These are phyloP conservation scores for Saturnispora serradocipensis DNA, from an alignment of 805 yeast species.

Conservation along the genomic window DNA sequence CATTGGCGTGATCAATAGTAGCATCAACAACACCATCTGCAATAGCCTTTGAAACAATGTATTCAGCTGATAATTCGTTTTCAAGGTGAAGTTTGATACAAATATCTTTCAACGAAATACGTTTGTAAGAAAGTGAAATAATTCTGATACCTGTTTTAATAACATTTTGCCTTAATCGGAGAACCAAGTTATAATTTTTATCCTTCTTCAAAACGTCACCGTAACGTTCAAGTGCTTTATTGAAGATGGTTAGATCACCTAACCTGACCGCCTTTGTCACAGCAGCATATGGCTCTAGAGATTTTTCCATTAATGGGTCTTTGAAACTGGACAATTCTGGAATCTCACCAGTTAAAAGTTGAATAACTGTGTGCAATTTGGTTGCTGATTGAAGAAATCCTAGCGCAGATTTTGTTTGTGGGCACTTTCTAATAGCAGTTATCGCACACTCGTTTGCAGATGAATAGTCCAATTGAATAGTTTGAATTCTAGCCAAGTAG, in stretches of 20 bases:
- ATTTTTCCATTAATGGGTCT: slow-evolving; percentile 47
- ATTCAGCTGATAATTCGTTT: slow-evolving; percentile 92
- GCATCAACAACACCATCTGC: slow-evolving; percentile 98
- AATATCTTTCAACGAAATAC: slow-evolving; percentile 85
- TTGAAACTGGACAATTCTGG: slow-evolving; percentile 82
- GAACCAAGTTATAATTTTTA: slow-evolving; percentile 73
- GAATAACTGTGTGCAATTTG: slow-evolving; percentile 80
- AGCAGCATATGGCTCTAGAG: slow-evolving; percentile 73
- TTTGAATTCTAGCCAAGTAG: slow-evolving; percentile 82
- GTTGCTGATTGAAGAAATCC: slow-evolving; percentile 89
- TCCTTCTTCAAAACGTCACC: slow-evolving; percentile 59
- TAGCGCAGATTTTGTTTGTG: slow-evolving; percentile 73
- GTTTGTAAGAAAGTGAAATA: slow-evolving; percentile 82
- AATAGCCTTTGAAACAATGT: slow-evolving; percentile 92
- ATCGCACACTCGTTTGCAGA: slow-evolving; percentile 83
- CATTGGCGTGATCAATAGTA: slow-evolving; percentile 78
- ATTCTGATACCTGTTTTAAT: slow-evolving; percentile 96
- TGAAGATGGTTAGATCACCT: slow-evolving; percentile 81
- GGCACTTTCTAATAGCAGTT: slow-evolving; percentile 94
- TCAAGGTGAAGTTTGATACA: slow-evolving; percentile 88
- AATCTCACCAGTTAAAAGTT: slow-evolving; percentile 91
- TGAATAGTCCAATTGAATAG: slow-evolving; percentile 88
- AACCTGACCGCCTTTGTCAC: slow-evolving; percentile 85
- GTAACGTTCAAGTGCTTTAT: slow-evolving; percentile 56
- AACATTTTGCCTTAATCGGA: slow-evolving; percentile 90